Evolutionary conservation across 2,329 filamentous ascomycete genomes (phyloP).

Genomic region (Penicillium griseofulvum): DNA sequence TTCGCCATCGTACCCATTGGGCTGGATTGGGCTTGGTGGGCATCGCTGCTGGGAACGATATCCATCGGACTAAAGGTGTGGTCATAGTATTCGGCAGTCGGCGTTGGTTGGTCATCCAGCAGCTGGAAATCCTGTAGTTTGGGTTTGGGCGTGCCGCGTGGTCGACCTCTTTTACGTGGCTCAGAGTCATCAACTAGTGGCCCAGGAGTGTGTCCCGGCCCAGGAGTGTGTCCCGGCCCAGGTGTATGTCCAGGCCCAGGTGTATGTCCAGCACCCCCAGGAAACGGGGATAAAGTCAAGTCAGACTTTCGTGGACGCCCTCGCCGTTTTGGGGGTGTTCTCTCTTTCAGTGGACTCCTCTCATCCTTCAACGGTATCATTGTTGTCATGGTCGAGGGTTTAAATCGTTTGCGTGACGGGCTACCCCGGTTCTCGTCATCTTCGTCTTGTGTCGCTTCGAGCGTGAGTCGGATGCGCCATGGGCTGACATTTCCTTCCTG

Average conservation of each 20-base stretch:
- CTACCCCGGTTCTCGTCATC: constrained; percentile 33
- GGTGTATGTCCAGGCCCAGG: constrained; percentile 23
- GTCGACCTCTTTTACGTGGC: constrained; percentile 39
- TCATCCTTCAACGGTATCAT: constrained; percentile 45
- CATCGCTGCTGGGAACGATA: constrained; percentile 28
- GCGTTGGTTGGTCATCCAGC: constrained; percentile 18
- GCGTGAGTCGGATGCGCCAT: constrained; percentile 49
- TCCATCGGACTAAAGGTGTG: constrained; percentile 24
- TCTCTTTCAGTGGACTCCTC: constrained; percentile 26
- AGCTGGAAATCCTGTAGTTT: constrained; percentile 15
- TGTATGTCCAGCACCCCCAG: constrained; percentile 30
- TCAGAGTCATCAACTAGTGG: constrained; percentile 25
- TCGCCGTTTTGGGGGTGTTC: constrained; percentile 42
- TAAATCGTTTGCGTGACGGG: constrained; percentile 32
- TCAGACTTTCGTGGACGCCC: constrained; percentile 46
- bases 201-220: constrained; percentile 15
- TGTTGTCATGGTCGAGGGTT: constrained; percentile 36
- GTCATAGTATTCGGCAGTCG: constrained; percentile 7
- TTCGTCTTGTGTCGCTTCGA: constrained; percentile 48
- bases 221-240: constrained; percentile 21
- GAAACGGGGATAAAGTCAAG: constrained; percentile 36
- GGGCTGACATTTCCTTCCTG: constrained; percentile 45
- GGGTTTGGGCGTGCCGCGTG: constrained; percentile 29
- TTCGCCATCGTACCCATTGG: constrained; percentile 7
- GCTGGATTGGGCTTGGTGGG: constrained; percentile 17